These are phyloP conservation scores for Aspergillus sp. DNA, from an alignment of 2,329 filamentous ascomycete genomes.

Conservation along the genomic window DNA sequence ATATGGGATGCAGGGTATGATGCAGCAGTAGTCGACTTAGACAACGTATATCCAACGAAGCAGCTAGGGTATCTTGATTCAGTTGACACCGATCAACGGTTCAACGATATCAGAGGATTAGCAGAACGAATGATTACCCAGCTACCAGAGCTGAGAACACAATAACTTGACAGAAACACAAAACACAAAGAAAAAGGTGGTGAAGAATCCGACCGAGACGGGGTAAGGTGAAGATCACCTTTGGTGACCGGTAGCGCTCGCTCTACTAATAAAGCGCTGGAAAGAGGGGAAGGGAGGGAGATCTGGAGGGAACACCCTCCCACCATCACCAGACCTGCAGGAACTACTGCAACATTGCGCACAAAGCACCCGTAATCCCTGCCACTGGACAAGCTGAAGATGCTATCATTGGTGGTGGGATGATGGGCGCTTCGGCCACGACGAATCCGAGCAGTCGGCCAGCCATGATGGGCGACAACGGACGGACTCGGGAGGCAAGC, in stretches of 20 bases:
- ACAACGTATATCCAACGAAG: not conserved
- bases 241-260: slow-evolving; percentile 24
- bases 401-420: slow-evolving; percentile 22
- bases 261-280: slow-evolving; percentile 32
- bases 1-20: slow-evolving; percentile 19
- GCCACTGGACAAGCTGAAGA: slow-evolving; percentile 7
- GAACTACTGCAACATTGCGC: slow-evolving; percentile 38
- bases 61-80: slow-evolving; percentile 30
- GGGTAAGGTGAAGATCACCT: slow-evolving; percentile 23
- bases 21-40: slow-evolving; percentile 9
- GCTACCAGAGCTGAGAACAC: slow-evolving; percentile 39
- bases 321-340: slow-evolving; percentile 24
- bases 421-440: slow-evolving; percentile 22
- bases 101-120: slow-evolving; percentile 22
- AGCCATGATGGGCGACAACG: slow-evolving; percentile 8
- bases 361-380: slow-evolving; percentile 23
- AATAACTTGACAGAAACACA: slow-evolving; percentile 23
- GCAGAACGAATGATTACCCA: slow-evolving; percentile 28
- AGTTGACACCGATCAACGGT: slow-evolving; percentile 38
- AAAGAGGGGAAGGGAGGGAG: slow-evolving; percentile 13
- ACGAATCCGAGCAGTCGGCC: slow-evolving; percentile 6
- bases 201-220: slow-evolving; percentile 19
- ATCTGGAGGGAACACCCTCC: slow-evolving; percentile 19
- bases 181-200: slow-evolving; percentile 25
- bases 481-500: slow-evolving; percentile 10